phyloP scores from a whole-genome alignment of 1,284 basidiomycete genomes.

The Ustilago esculenta region DNA sequence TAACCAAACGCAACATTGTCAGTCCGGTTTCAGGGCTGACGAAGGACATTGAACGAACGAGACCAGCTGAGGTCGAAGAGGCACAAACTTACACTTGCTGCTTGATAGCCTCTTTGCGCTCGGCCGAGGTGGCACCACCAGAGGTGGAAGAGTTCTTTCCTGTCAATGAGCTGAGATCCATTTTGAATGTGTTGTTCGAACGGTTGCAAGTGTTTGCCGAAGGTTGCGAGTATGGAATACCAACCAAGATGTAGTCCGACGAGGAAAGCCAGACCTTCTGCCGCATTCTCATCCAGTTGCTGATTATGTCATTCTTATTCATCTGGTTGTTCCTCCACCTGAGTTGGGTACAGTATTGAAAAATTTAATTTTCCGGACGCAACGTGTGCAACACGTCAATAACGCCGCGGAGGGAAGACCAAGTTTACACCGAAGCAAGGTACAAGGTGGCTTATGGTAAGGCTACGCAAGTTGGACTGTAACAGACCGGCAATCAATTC shows the following conservation, averaged over 20 bases:
- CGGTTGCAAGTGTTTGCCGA: no score
- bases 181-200: slow-evolving; percentile 6
- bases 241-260: neutral
- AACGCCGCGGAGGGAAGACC: neutral
- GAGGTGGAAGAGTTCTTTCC: slow-evolving; percentile 19
- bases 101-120: slow-evolving; percentile 64
- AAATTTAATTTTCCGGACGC: slow-evolving; percentile 4
- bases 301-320: slow-evolving; percentile 15
- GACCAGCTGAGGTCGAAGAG: neutral
- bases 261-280: neutral
- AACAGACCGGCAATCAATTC: neutral
- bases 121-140: slow-evolving; percentile 40
- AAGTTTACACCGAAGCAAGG: no score
- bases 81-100: slow-evolving; percentile 55
- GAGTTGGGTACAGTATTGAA: neutral
- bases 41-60: no score
- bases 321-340: slow-evolving; percentile 6
- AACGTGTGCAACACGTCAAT: slow-evolving; percentile 1
- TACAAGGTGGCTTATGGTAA: neutral
- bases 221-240: no score
- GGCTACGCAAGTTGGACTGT: no score
- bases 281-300: neutral
- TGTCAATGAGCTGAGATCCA: slow-evolving; percentile 55
- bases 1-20: no score
- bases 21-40: no score